phyloP scores from a whole-genome alignment of 305 asterid genomes.

The Withania somnifera region DNA sequence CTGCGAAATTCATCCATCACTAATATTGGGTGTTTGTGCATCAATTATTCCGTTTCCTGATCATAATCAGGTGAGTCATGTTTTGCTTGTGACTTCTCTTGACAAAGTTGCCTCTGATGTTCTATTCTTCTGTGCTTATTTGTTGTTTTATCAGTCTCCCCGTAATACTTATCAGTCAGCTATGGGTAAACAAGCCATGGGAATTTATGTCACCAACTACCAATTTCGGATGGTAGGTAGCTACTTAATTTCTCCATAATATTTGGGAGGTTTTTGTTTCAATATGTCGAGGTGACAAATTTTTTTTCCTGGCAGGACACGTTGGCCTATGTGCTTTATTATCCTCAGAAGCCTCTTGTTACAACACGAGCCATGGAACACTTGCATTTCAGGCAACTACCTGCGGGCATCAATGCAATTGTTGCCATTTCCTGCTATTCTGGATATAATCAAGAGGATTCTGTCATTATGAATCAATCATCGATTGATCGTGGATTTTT shows the following conservation, averaged over 20 bases:
- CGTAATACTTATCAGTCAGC: constrained; percentile 99
- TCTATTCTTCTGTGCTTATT: background rate
- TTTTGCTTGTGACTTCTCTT: constrained; percentile 2
- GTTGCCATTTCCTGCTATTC: constrained; percentile 94
- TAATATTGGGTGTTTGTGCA: constrained; percentile 95
- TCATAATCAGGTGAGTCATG: constrained; percentile 73
- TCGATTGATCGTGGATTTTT: constrained; percentile 97
- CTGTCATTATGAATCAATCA: constrained; percentile 97
- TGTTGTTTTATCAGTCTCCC: constrained; percentile 57
- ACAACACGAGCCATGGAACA: constrained; percentile 99
- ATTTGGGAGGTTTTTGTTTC: background rate
- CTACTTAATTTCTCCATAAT: background rate
- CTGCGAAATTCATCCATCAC: constrained; percentile 96
- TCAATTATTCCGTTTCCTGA: constrained; percentile 98
- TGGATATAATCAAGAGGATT: constrained; percentile 97
- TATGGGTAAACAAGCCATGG: constrained; percentile 99
- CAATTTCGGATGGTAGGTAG: constrained; percentile 83
- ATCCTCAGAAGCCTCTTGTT: constrained; percentile 98
- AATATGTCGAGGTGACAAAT: background rate
- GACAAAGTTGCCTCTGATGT: constrained; percentile 10
- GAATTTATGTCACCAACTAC: constrained; percentile 93
- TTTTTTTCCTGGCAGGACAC: constrained; percentile 55
- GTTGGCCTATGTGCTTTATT: constrained; percentile 91
- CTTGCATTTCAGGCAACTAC: constrained; percentile 92
- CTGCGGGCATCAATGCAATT: constrained; percentile 96